These are phyloP conservation scores for Cucumis cinereus DNA, from an alignment of 306 rosid genomes.

Conservation along the genomic window DNA sequence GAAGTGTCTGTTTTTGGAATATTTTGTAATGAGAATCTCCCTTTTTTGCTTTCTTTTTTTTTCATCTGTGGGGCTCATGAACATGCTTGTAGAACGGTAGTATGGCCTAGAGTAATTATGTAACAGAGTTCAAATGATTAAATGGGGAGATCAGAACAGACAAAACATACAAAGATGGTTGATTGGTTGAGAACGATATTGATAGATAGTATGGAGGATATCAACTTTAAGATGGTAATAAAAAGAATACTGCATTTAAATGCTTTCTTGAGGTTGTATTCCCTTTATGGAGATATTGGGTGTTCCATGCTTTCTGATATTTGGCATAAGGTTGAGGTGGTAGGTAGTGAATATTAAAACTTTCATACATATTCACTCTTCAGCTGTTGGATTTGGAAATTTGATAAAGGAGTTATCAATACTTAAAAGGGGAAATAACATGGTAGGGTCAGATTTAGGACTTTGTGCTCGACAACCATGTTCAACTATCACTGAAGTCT, in stretches of 20 bases:
- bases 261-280: background rate
- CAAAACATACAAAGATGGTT: background rate
- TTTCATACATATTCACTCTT: background rate
- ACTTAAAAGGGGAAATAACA: background rate
- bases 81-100: background rate
- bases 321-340: background rate
- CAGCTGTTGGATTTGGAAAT: background rate
- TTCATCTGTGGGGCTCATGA: background rate
- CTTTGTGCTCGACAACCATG: background rate
- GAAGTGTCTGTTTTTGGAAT: background rate
- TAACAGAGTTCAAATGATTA: background rate
- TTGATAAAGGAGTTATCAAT: background rate
- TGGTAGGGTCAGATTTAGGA: background rate
- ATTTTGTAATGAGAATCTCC: background rate
- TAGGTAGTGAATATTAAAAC: background rate
- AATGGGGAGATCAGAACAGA: background rate
- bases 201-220: background rate
- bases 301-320: background rate
- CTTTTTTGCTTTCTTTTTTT: background rate
- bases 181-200: background rate
- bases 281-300: background rate
- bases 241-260: background rate
- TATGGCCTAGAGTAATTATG: background rate
- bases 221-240: background rate
- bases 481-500: background rate